Evolutionary conservation across 176 grass and related monocot species (phyloP).

Genomic region (Carex littledalei): DNA sequence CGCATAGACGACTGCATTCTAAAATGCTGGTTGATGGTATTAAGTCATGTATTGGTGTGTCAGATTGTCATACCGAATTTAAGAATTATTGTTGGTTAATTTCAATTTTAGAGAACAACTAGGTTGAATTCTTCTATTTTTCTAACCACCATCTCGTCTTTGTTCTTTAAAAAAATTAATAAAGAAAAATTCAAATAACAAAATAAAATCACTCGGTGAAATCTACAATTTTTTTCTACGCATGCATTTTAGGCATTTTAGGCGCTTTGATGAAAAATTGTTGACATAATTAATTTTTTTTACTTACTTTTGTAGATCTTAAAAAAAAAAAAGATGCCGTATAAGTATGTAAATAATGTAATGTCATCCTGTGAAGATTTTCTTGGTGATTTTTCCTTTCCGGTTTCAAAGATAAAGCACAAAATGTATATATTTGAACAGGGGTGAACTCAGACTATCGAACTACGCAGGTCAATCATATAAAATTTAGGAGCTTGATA

Average conservation of each 20-base stretch:
- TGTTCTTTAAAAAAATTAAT: background rate
- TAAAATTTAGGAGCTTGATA: no score
- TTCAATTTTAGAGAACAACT: no score
- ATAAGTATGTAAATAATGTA: background rate
- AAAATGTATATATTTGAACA: background rate
- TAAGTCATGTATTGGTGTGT: no score
- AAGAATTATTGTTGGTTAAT: no score
- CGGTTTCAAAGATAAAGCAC: background rate
- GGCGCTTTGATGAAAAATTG: background rate
- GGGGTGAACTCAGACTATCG: no score
- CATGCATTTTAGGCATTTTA: background rate
- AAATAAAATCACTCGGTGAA: background rate
- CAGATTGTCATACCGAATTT: no score
- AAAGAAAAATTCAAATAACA: background rate
- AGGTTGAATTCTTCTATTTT: background rate
- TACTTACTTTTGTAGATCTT: background rate
- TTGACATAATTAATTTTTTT: background rate
- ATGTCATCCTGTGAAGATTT: background rate
- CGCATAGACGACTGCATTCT: no score
- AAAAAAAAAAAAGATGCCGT: background rate
- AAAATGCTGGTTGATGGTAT: no score
- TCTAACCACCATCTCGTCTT: background rate
- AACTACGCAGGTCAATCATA: no score
- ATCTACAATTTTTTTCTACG: background rate
- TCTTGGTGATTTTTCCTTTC: background rate